Conservation (phyloP, 176 grass and related monocot genomes). For the Eleusine coracana region DNA sequence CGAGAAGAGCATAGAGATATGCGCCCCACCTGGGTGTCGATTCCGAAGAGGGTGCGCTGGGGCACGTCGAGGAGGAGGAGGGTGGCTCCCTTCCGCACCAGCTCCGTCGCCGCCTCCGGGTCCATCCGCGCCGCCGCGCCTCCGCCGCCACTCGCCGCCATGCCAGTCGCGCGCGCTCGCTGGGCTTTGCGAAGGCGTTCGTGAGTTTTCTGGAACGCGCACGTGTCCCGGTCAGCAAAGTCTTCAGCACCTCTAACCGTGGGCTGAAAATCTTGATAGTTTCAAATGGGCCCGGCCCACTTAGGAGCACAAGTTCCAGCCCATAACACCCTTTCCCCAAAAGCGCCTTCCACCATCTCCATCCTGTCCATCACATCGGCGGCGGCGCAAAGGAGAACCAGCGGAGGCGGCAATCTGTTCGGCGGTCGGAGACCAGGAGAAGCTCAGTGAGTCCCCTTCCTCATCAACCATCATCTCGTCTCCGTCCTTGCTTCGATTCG, state of each 20-base stretch:
- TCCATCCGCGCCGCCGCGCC: slow-evolving; percentile 56
- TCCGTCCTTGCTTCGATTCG: no score
- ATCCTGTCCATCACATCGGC: background rate
- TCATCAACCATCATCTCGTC: background rate
- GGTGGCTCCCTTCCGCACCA: slow-evolving; percentile 72
- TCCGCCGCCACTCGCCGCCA: slow-evolving; percentile 16
- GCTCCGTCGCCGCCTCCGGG: slow-evolving; percentile 58
- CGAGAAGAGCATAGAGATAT: background rate
- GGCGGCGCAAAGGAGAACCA: background rate
- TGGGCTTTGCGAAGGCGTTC: background rate
- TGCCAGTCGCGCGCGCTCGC: background rate
- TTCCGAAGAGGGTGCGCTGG: slow-evolving; percentile 65
- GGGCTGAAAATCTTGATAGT: background rate
- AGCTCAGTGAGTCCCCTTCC: background rate
- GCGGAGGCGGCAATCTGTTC: background rate
- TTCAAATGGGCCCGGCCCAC: slow-evolving; percentile 17
- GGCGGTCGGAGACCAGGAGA: background rate
- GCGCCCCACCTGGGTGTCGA: slow-evolving; percentile 75
- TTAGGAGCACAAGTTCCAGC: no score
- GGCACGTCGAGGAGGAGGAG: slow-evolving; percentile 88
- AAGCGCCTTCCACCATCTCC: no score
- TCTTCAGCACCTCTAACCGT: background rate
- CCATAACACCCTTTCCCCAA: no score
- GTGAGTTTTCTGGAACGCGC: slow-evolving; percentile 28
- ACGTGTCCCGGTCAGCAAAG: background rate